Evolutionary conservation across 306 rosid genomes (phyloP).

Genomic region (Rosa persica): DNA sequence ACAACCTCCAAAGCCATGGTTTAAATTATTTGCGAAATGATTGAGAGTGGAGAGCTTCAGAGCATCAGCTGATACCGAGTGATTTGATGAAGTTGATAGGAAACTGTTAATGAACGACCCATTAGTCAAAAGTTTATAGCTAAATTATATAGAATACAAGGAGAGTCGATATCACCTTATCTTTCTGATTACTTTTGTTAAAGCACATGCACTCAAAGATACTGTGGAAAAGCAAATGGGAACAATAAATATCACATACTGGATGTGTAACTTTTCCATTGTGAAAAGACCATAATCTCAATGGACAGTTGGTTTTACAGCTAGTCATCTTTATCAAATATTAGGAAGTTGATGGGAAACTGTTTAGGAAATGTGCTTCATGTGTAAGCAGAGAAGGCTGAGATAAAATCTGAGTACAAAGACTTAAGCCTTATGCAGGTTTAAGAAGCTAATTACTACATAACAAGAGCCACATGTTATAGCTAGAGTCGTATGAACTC

Average conservation of each 20-base stretch:
- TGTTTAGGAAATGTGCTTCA: not conserved
- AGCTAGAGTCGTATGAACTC: not conserved
- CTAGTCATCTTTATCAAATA: not conserved
- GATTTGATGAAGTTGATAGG: not conserved
- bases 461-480: not conserved
- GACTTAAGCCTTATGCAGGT: not conserved
- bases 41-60: not conserved
- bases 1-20: not conserved
- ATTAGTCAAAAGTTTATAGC: not conserved
- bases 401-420: not conserved
- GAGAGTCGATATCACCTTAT: no score
- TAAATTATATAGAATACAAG: no score
- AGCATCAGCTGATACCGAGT: not conserved
- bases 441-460: not conserved
- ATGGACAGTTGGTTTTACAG: not conserved
- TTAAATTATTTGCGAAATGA: not conserved
- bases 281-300: not conserved
- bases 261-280: not conserved
- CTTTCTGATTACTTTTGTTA: not conserved
- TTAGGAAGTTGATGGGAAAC: not conserved
- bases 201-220: not conserved
- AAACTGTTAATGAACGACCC: not conserved
- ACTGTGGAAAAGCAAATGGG: not conserved
- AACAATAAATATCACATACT: not conserved
- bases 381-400: not conserved